Evolutionary conservation across 2,329 filamentous ascomycete genomes (phyloP).

Genomic region (Eutypella sp.): DNA sequence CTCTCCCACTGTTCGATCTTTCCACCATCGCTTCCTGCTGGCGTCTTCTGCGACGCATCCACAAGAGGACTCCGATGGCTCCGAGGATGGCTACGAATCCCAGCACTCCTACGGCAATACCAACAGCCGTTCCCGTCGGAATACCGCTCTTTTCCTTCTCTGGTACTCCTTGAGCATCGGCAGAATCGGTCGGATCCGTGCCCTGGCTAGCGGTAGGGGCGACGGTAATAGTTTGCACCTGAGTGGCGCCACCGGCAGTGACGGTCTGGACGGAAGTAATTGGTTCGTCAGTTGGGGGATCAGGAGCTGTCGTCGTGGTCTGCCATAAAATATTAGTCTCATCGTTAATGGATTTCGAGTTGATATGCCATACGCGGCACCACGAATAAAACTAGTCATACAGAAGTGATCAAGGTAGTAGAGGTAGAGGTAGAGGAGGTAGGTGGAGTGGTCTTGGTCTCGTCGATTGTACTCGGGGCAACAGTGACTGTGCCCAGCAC

Average conservation of each 20-base stretch:
- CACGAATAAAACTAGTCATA: conserved; percentile 24
- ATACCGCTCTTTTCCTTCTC: conserved; percentile 12
- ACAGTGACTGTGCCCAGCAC: conserved; percentile 32
- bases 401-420: conserved; percentile 16
- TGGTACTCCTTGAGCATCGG: conserved; percentile 3
- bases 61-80: conserved; percentile 34
- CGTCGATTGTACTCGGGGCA: conserved; percentile 17
- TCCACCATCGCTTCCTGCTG: conserved; percentile 38
- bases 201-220: conserved; percentile 34
- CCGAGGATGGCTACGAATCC: conserved; percentile 18
- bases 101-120: conserved; percentile 25
- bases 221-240: conserved; percentile 46
- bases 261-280: conserved; percentile 44
- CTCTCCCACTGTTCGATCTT: conserved; percentile 41
- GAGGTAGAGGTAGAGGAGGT: conserved; percentile 5
- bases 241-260: conserved; percentile 47
- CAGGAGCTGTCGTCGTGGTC: conserved; percentile 10
- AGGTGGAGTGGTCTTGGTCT: conserved; percentile 11
- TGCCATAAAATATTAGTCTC: background rate
- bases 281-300: conserved; percentile 13
- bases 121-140: conserved; percentile 22
- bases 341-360: conserved; percentile 2
- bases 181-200: conserved; percentile 6
- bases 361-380: conserved; percentile 6
- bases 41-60: conserved; percentile 40